Base-by-base conservation (phyloP, 495 filamentous ascomycete genomes). In the Staphylotrichum tortipilum region DNA sequence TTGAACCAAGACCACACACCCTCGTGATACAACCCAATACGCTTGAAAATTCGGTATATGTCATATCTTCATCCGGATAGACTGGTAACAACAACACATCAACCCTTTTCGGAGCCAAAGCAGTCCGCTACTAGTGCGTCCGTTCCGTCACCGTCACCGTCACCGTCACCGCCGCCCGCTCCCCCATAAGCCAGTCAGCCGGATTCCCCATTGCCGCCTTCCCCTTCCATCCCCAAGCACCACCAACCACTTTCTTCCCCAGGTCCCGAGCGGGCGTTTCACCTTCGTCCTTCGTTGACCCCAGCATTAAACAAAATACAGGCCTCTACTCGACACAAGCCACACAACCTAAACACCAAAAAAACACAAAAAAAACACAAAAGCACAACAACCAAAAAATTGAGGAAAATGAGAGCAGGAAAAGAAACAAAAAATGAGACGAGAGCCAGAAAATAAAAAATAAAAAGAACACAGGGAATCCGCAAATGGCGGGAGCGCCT, bases 31-130 rank as follows among this genome's bases (percentile, higher is more conserved):
- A 28, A 28, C 4, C n/a, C n/a, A 7, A 37, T 18, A 19, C 10
- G 26, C 26, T 28, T 28, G 26, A 28, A 10, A 19, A 7, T 19
- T 19, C 17, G 15, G 30, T 35, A 31, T 35, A 45, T 45, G 43
- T 35, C 43, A 35, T 45, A 45, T 45, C 43, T 45, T 45, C 43
- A 35, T 45, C 43, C 43, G 30, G 43, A 45, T 45, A 45, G 30
- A 34, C 40, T 43, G 12, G 22, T 30, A 12, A 12, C 14, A 43
- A 43, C 29, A 15, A 26, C 40, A 17, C 43, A 14, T 23, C 2
- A 45, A 34, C 12, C 43, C 43, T 44, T 11, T 30, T 10, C 9
- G 17, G 41, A 44, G 14, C 17, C 26, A 22, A 44, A 17, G 28
- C 26, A 33, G 33, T 18, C n/a, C n/a, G 41, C 28, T 44, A 44